phyloP scores from a whole-genome alignment of 768 basidiomycete species.

The Termitomyces heimii region DNA sequence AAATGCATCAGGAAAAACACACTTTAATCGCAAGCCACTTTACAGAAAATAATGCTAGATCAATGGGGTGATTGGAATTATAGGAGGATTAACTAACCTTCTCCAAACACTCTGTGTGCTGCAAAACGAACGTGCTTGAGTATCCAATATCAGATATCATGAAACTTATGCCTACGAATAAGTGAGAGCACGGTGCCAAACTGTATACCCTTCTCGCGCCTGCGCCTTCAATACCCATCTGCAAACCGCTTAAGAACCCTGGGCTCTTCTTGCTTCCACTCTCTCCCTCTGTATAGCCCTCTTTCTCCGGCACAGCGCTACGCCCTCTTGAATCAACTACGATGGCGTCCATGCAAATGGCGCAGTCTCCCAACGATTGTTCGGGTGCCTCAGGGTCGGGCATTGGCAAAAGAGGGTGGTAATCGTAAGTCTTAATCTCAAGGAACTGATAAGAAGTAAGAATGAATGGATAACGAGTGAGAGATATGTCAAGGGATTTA shows the following conservation, averaged over 20 bases:
- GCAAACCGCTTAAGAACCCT: slow-evolving; percentile 39
- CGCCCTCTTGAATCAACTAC: slow-evolving; percentile 37
- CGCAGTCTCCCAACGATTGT: slow-evolving; percentile 77
- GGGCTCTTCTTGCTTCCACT: slow-evolving; percentile 21
- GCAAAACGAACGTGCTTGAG: background rate
- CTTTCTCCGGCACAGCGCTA: slow-evolving; percentile 29
- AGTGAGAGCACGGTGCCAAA: slow-evolving; percentile 82
- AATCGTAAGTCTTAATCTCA: slow-evolving; percentile 64
- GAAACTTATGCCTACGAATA: slow-evolving; percentile 60
- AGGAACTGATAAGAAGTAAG: slow-evolving; percentile 40
- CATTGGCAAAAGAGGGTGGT: slow-evolving; percentile 73
- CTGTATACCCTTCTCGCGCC: slow-evolving; percentile 66
- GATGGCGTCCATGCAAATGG: slow-evolving; percentile 92
- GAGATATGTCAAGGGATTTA: slow-evolving; percentile 25
- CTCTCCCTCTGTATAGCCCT: slow-evolving; percentile 19
- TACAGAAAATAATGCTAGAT: slow-evolving; percentile 7
- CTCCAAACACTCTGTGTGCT: slow-evolving; percentile 89
- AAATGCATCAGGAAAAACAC: background rate
- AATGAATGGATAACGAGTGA: background rate
- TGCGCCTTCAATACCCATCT: slow-evolving; percentile 36
- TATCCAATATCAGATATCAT: background rate
- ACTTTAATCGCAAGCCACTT: slow-evolving; percentile 79
- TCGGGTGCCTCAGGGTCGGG: slow-evolving; percentile 73
- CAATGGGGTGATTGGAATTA: background rate
- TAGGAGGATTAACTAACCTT: slow-evolving; percentile 38